Evolutionary conservation across 805 yeast species (phyloP), one percentile per base, ranked within the genome.

Genomic region (Pichia californica): DNA sequence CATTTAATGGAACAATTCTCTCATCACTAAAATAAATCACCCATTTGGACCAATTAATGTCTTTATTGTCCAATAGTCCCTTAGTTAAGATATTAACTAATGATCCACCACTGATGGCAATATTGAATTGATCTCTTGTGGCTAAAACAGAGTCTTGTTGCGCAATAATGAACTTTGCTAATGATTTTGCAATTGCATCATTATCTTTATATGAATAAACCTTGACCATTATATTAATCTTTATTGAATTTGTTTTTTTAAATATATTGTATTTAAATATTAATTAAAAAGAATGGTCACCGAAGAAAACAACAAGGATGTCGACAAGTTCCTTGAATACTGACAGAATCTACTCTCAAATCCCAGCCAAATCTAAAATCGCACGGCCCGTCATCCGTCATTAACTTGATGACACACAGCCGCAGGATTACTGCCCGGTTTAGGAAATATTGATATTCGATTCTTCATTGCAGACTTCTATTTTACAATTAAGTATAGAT

Each of bases 31-130:
- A 88, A 67, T 72, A 89, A 11, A 89, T 80, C 47, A 77, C 77
- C 94, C 95, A 85, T 52, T 78, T 71, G 30, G 66, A 62, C 91
- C 94, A 85, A 54, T 77, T 64, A 33, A 73, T 58, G 13, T 64
- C 67, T 20, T 62, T 43, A 59, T 85, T 74, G 49, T 76, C 77
- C 43, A 88, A 73, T 49, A 88, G 70, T 3, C 88, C 91, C 36
- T 71, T 68, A 47, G 75, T 73, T 57, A 82, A 70, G 2, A 81
- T 87, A 53, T 83, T 81, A 25, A 89, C 87, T 54, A 88, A 71
- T 9, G 96, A 86, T 2, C 98, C 98, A 33, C 98, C 98, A 46
- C 93, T 82, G 38, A 89, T 74, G 11, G 96, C 96, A 47, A 89
- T 70, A 51, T 75, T 77, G 66, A 89, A 89, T 21, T 62, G 55